phyloP scores from a whole-genome alignment of 2,329 filamentous ascomycete species.

The Trichothecium sympodiale region DNA sequence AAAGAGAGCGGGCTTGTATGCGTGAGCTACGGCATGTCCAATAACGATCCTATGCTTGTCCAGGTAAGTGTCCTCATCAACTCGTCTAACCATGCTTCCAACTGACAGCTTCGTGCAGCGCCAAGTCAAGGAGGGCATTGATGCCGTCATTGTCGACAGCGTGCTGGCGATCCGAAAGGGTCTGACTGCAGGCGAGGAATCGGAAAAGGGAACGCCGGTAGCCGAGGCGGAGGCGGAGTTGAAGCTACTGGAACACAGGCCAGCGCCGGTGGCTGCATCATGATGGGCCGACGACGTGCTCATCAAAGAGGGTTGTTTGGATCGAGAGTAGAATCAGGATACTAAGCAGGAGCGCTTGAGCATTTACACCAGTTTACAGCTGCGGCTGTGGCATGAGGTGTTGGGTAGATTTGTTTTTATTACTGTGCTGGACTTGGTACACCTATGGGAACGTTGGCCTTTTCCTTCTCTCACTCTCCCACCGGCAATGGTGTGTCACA shows the following conservation, averaged over 20 bases:
- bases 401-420: no score
- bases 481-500: no score
- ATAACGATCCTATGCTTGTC: constrained; percentile 79
- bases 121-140: constrained; percentile 91
- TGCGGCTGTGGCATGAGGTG: no score
- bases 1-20: constrained; percentile 92
- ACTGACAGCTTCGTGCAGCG: constrained; percentile 35
- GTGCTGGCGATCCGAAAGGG: constrained; percentile 89
- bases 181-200: constrained; percentile 41
- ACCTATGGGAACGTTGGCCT: no score
- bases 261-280: not conserved
- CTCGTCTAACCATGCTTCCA: not conserved
- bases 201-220: constrained; percentile 1
- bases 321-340: no score
- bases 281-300: no score
- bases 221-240: constrained; percentile 8
- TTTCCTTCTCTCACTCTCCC: no score
- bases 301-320: no score
- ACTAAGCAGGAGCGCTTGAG: no score
- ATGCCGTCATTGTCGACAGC: constrained; percentile 94
- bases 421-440: no score
- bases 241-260: not conserved
- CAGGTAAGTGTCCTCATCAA: constrained; percentile 46
- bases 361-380: no score
- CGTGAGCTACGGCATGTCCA: constrained; percentile 83